Percentiles rank a stretch among this genome's conserved stretches.
phyloP scores from a whole-genome alignment of 257 asterid genomes.

The Solanum commersonii region DNA sequence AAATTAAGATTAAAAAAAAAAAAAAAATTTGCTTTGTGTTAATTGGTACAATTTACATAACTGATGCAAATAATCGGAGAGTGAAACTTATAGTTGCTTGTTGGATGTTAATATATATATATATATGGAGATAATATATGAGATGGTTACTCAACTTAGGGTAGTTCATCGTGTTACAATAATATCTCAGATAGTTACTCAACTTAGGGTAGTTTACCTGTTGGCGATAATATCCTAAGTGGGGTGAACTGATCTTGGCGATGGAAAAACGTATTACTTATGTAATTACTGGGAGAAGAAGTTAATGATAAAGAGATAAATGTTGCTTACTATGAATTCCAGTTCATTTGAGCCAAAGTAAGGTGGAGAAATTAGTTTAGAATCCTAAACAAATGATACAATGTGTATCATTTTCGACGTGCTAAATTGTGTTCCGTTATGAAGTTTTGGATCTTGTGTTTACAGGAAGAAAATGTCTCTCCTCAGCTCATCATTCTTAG shows the following conservation, averaged over 20 bases:
- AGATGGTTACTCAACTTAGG: neutral
- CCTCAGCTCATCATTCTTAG: conserved; percentile 21
- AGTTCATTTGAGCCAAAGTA: neutral
- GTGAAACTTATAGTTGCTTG: neutral
- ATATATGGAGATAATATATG: neutral
- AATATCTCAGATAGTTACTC: neutral
- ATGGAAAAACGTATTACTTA: neutral
- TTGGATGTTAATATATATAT: neutral
- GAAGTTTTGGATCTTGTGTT: neutral
- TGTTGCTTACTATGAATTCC: neutral
- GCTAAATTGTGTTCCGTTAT: neutral
- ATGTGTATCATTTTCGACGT: too few relatives aligned
- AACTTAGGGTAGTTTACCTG: neutral
- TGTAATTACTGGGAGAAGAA: neutral
- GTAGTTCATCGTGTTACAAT: too few relatives aligned
- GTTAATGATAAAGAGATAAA: neutral
- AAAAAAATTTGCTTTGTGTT: neutral
- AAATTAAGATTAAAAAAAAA: neutral
- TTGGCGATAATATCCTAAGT: too few relatives aligned
- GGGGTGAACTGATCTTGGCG: neutral
- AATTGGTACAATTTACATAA: neutral
- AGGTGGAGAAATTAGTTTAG: neutral
- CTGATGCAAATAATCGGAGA: neutral
- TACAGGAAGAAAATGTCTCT: conserved; percentile 21
- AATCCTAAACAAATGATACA: neutral